These are phyloP conservation scores for Endocarpon pusillum DNA, from an alignment of 495 filamentous ascomycete genomes.

Conservation along the genomic window DNA sequence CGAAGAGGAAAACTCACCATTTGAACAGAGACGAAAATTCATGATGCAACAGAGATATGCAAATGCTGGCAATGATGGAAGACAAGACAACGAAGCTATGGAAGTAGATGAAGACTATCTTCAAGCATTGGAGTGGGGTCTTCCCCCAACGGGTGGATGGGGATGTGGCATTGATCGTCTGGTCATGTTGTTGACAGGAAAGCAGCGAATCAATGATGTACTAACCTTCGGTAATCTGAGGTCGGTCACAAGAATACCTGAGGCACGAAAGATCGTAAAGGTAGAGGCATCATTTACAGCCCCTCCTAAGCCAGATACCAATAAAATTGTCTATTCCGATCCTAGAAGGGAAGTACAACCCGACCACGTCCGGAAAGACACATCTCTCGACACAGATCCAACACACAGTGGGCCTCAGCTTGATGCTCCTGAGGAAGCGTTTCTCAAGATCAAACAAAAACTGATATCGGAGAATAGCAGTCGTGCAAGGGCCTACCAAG, in stretches of 20 bases:
- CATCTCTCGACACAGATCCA: too few species aligned
- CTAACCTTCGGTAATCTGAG: conserved; percentile 74
- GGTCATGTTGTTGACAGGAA: conserved; percentile 70
- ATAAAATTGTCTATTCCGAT: too few species aligned
- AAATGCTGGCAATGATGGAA: conserved; percentile 15
- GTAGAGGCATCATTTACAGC: too few species aligned
- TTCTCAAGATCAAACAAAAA: too few species aligned
- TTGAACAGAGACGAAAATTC: conserved; percentile 75
- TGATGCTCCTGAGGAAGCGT: too few species aligned
- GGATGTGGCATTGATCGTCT: conserved; percentile 83
- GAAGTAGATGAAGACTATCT: conserved; percentile 71
- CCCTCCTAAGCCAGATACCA: too few species aligned
- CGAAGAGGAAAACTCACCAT: conserved; percentile 93
- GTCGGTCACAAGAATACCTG: conserved; percentile 23
- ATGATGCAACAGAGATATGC: conserved; percentile 34
- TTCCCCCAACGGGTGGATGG: conserved; percentile 93
- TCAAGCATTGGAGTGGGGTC: conserved; percentile 63
- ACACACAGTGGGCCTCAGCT: too few species aligned
- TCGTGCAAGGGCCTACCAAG: too few species aligned
- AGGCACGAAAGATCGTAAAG: too few species aligned
- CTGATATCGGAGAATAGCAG: too few species aligned
- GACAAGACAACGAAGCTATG: conserved; percentile 11
- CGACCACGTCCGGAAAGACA: too few species aligned
- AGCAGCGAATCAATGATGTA: conserved; percentile 60
- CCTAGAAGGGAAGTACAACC: too few species aligned